Evolutionary conservation across 345 rosid genomes (phyloP).

Genomic region (Brassica carinata): DNA sequence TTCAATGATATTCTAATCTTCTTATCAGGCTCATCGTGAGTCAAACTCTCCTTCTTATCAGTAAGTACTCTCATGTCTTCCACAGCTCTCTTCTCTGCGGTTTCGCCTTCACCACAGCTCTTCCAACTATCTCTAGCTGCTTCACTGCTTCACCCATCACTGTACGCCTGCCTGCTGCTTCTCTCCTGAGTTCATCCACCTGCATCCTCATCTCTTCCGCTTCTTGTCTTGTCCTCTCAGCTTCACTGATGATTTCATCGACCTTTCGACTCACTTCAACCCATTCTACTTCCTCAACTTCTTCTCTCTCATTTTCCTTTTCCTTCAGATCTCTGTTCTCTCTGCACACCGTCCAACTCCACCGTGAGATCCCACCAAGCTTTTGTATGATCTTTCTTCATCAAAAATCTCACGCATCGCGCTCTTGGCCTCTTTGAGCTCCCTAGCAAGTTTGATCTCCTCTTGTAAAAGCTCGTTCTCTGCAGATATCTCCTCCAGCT

Average conservation of each 20-base stretch:
- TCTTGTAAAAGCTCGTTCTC: constrained; percentile 59
- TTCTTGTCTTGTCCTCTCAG: constrained; percentile 53
- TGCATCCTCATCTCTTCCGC: constrained; percentile 56
- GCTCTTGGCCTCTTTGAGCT: constrained; percentile 64
- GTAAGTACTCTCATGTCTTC: constrained; percentile 56
- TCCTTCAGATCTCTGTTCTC: constrained; percentile 42
- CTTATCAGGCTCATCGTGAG: constrained; percentile 36
- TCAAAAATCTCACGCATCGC: constrained; percentile 49
- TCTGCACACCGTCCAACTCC: constrained; percentile 60
- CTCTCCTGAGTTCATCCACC: constrained; percentile 36
- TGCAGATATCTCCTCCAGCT: constrained; percentile 45
- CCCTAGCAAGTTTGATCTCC: constrained; percentile 67
- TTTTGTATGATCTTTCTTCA: constrained; percentile 61
- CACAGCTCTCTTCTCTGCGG: constrained; percentile 53
- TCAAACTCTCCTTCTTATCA: constrained; percentile 30
- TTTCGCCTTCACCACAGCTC: constrained; percentile 57
- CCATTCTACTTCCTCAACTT: constrained; percentile 21
- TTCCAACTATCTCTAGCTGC: constrained; percentile 46
- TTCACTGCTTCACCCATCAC: constrained; percentile 48
- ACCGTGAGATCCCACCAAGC: constrained; percentile 44
- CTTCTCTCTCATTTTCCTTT: constrained; percentile 41
- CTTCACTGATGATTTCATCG: constrained; percentile 47
- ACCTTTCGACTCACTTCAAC: constrained; percentile 36
- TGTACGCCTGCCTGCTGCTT: constrained; percentile 45
- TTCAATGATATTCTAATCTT: constrained; percentile 55